Base-by-base conservation (phyloP, 2,329 filamentous ascomycete species). In the Paecilomyces sp. region DNA sequence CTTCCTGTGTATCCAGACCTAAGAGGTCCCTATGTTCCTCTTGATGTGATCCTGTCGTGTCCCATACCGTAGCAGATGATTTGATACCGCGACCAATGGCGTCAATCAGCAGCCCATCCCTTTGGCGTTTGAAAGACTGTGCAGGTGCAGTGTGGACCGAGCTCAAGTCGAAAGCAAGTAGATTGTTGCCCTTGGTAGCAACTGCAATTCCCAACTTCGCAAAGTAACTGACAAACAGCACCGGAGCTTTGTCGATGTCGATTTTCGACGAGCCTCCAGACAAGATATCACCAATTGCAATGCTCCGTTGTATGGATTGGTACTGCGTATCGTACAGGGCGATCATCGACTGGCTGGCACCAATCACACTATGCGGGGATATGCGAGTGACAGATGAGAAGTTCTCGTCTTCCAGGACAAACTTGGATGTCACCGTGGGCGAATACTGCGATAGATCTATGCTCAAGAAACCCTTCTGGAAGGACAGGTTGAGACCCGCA, bases 241-340 rank as follows among this genome's bases (percentile, higher is more conserved):
- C 67, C 9, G 68, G 67, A 12, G 65, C 65, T 60, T 66, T 68
- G 47, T 58, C 56, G 54, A 57, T 55, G 22, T 65, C 63, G n/a
- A 60, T 61, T 36, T 61, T 65, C 15, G 61, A 65, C 6, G 65
- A 63, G 52, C 62, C 63, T 13, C 63, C 63, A n/a, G 69, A 62
- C n/a, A 66, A 63, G 41, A 77, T 58, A 60, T 74, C 66, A n/a
- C 64, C 56, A 12, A 72, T 60, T 13, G 72, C 61, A 57, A 78
- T 73, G 57, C 73, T 75, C 57, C 75, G 74, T 62, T 79, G 78
- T 13, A 79, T 68, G 1, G 78, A 78, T 61, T 75, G 72, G 63
- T 78, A 80, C 55, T 77, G 74, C n/a, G 77, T 74, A 63, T 80
- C 77, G 58, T 79, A 78, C 6, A 80, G 64, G 2, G 74, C 76